Evolutionary conservation across 495 filamentous ascomycete species (phyloP).

Genomic region (Terfezia boudieri): DNA sequence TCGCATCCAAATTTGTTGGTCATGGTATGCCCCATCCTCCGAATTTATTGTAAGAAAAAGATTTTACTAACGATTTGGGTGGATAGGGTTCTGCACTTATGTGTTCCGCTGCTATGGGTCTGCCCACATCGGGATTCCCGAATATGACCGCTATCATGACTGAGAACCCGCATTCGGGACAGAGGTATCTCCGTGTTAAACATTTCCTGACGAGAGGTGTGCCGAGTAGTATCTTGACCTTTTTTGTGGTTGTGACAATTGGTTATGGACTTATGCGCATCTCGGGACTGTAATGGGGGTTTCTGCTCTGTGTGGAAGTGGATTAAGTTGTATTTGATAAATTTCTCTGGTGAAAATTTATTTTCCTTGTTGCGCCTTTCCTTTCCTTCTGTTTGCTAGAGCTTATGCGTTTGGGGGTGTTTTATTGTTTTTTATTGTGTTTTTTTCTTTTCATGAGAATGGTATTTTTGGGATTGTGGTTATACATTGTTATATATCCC

Average conservation of each 20-base stretch:
- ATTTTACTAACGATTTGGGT: conserved; percentile 15
- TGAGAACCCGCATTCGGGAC: conserved; percentile 75
- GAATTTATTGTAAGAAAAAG: too few relatives aligned
- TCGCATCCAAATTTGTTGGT: conserved; percentile 89
- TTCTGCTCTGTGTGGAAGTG: too few relatives aligned
- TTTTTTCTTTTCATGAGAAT: too few relatives aligned
- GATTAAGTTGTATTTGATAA: too few relatives aligned
- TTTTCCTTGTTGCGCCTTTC: too few relatives aligned
- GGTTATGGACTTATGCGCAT: conserved; percentile 77
- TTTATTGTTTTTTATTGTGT: too few relatives aligned
- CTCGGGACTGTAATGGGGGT: conserved; percentile 36
- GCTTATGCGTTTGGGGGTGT: too few relatives aligned
- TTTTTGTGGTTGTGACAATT: conserved; percentile 59
- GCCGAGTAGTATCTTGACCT: conserved; percentile 58
- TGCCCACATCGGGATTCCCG: conserved; percentile 90
- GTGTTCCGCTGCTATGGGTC: conserved; percentile 55
- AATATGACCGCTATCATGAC: conserved; percentile 99
- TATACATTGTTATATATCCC: too few relatives aligned
- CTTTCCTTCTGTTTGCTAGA: too few relatives aligned
- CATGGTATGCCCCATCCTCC: conserved; percentile 30
- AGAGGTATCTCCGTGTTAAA: conserved; percentile 73
- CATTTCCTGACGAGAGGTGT: conserved; percentile 87
- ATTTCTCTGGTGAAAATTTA: too few relatives aligned
- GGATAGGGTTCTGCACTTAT: conserved; percentile 32
- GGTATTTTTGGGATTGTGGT: too few relatives aligned